Percentiles rank a stretch among this genome's conserved stretches.
Evolutionary conservation across 345 rosid genomes (phyloP).

Genomic region (Barbarea vulgaris): DNA sequence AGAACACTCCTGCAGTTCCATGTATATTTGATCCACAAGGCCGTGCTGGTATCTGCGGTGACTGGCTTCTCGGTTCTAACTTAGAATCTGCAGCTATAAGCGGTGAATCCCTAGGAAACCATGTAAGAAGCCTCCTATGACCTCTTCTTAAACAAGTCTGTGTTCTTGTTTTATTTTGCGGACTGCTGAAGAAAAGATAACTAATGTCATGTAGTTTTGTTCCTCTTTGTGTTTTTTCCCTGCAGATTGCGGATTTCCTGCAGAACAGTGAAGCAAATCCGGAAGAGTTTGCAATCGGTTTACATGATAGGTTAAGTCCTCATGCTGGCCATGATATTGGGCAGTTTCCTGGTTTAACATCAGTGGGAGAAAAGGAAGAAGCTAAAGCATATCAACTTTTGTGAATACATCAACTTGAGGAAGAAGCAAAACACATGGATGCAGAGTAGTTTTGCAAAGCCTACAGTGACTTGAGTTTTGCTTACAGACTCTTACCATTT

Average conservation of each 20-base stretch:
- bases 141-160: slow-evolving; percentile 4
- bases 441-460: slow-evolving; percentile 5
- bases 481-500: neutral
- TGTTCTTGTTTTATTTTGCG: neutral
- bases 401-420: slow-evolving; percentile 28
- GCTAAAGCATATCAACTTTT: slow-evolving; percentile 44
- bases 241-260: slow-evolving; percentile 73
- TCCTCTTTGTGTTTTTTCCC: neutral
- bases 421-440: slow-evolving; percentile 21
- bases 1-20: slow-evolving; percentile 66
- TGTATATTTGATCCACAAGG: slow-evolving; percentile 87
- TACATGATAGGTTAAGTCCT: slow-evolving; percentile 56
- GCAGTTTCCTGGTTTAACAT: slow-evolving; percentile 62
- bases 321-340: slow-evolving; percentile 76
- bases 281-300: slow-evolving; percentile 68
- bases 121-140: slow-evolving; percentile 47
- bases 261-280: slow-evolving; percentile 53
- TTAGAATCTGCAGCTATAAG: slow-evolving; percentile 88
- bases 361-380: slow-evolving; percentile 32
- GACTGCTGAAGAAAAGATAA: neutral
- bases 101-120: slow-evolving; percentile 80
- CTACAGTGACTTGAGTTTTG: neutral
- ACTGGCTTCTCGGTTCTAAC: slow-evolving; percentile 88
- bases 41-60: slow-evolving; percentile 94
- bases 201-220: neutral